phyloP scores from a whole-genome alignment of 768 basidiomycete genomes.

The Amanita jacksonii region DNA sequence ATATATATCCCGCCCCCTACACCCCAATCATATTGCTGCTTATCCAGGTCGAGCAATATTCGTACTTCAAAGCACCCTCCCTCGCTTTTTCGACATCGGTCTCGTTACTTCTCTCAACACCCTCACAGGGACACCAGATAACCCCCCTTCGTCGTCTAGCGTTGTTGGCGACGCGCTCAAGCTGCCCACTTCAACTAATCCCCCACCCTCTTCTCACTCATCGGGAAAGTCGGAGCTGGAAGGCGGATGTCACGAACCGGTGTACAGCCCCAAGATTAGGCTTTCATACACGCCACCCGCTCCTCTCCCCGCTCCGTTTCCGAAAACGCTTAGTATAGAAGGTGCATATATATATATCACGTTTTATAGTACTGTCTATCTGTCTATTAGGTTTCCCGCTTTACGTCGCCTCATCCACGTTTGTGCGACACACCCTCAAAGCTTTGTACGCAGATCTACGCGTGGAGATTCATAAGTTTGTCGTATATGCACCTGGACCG shows the following conservation, averaged over 20 bases:
- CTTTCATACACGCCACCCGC: conserved; percentile 63
- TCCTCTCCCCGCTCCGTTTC: conserved; percentile 58
- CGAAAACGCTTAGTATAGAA: conserved; percentile 59
- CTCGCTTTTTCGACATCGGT: conserved; percentile 60
- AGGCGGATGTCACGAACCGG: conserved; percentile 24
- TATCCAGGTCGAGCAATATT: conserved; percentile 58
- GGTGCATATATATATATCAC: conserved; percentile 30
- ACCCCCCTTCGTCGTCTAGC: conserved; percentile 8
- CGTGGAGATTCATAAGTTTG: conserved; percentile 45
- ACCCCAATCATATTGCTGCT: conserved; percentile 3
- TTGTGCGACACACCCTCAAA: conserved; percentile 66
- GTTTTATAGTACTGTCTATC: background rate
- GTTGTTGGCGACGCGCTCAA: background rate
- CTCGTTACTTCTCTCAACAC: conserved; percentile 49
- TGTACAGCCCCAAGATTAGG: conserved; percentile 57
- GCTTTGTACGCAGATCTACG: conserved; percentile 61
- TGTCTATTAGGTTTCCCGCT: conserved; percentile 47
- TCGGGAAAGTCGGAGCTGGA: background rate
- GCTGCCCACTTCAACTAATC: background rate
- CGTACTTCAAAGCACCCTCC: conserved; percentile 59
- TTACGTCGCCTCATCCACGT: conserved; percentile 60
- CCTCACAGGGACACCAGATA: conserved; percentile 26
- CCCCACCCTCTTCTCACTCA: too few relatives aligned
- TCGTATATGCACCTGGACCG: conserved; percentile 23
- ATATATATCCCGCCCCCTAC: background rate